A percentile compares a stretch with the other conserved stretches of the same genome.
Evolutionary conservation across 352 stramenopile genomes (phyloP).

Genomic region (Phytophthora sojae): DNA sequence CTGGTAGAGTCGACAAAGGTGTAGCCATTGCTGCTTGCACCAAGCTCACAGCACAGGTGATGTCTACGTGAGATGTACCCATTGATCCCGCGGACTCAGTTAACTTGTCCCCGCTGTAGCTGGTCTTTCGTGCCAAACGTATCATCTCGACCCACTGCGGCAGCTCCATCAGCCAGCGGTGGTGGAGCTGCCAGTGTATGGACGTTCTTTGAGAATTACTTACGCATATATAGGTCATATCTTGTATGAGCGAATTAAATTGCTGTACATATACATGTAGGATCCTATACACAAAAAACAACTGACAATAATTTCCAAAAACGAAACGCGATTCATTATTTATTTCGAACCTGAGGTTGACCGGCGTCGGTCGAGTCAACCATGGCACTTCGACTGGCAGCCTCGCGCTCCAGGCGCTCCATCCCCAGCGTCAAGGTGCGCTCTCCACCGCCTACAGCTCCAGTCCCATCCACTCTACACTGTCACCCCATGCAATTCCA

Average conservation of each 20-base stretch:
- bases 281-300: neutral
- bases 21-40: no score
- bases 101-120: no score
- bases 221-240: neutral
- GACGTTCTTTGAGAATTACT: no score
- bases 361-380: neutral
- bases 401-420: neutral
- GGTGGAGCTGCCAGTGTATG: no score
- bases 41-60: no score
- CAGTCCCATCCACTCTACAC: neutral
- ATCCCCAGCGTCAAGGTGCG: neutral
- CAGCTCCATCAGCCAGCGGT: no score
- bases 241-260: neutral
- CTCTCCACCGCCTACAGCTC: neutral
- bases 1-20: no score
- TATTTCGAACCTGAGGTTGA: neutral
- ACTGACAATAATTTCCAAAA: neutral
- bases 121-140: no score
- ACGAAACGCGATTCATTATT: neutral
- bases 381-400: neutral
- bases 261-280: no score
- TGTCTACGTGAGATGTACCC: no score
- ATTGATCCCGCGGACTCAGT: no score
- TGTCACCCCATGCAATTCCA: neutral
- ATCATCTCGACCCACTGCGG: no score